Conservation (phyloP, 805 yeast genomes). For the Debaryomyces maramus region DNA sequence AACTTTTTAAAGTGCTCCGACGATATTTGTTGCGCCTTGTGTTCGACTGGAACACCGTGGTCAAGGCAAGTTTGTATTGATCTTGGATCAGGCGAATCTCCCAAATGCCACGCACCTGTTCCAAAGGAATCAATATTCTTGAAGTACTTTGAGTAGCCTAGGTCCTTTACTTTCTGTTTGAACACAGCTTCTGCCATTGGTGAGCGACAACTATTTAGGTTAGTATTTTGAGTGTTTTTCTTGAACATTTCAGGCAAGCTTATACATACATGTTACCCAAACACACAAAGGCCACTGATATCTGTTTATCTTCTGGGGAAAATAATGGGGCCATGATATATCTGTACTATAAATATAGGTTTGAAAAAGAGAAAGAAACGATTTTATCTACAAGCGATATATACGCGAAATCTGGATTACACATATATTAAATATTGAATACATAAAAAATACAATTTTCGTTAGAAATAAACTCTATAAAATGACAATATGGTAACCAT, state of each 20-base stretch:
- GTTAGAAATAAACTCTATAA: no score
- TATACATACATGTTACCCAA: slow-evolving; percentile 77
- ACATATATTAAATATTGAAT: no score
- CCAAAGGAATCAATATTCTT: slow-evolving; percentile 80
- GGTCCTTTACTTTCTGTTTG: slow-evolving; percentile 56
- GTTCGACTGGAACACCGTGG: slow-evolving; percentile 74
- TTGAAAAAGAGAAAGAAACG: no score
- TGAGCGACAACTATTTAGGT: slow-evolving; percentile 69
- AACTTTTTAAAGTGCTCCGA: slow-evolving; percentile 52
- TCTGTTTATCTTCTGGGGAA: slow-evolving; percentile 21
- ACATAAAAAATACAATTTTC: background rate
- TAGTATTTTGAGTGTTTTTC: slow-evolving; percentile 14
- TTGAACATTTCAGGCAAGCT: background rate
- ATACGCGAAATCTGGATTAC: no score
- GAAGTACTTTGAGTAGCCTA: slow-evolving; percentile 47
- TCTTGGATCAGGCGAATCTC: slow-evolving; percentile 79
- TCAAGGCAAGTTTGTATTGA: slow-evolving; percentile 65
- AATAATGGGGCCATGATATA: slow-evolving; percentile 16
- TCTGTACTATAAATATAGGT: no score
- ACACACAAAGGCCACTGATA: slow-evolving; percentile 85
- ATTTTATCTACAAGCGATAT: no score
- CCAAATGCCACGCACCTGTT: slow-evolving; percentile 80
- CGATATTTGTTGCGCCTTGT: slow-evolving; percentile 69
- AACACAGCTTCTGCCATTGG: slow-evolving; percentile 98
- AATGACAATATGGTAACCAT: no score